A percentile compares a stretch with the other conserved stretches of the same genome.
Evolutionary conservation across 768 basidiomycete genomes (phyloP).

Genomic region (Suillus tomentosus): DNA sequence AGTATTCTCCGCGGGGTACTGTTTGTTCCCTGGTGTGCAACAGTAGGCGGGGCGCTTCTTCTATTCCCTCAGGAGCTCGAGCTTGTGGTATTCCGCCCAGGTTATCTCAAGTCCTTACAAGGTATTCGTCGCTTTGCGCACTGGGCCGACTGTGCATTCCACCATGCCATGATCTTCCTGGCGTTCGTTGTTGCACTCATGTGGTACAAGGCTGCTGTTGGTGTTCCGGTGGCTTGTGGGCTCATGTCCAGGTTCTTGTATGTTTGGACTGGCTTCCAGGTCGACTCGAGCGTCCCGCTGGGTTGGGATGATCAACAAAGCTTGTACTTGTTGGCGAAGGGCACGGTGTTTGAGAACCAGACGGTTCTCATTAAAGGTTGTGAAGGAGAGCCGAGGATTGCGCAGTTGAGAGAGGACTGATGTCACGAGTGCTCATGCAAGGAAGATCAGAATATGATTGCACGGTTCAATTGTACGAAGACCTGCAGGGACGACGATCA

Average conservation of each 20-base stretch:
- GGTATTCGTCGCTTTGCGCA: slow-evolving; percentile 41
- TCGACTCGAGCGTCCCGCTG: slow-evolving; percentile 28
- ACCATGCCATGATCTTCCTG: slow-evolving; percentile 38
- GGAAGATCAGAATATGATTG: not conserved
- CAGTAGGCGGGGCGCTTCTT: slow-evolving; percentile 35
- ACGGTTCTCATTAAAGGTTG: slow-evolving; percentile 7
- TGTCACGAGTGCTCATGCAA: not conserved
- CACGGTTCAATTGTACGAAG: no score
- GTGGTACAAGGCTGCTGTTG: slow-evolving; percentile 24
- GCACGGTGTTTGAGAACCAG: slow-evolving; percentile 14
- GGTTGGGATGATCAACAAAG: slow-evolving; percentile 38
- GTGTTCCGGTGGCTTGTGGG: slow-evolving; percentile 23
- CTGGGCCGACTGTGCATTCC: slow-evolving; percentile 37
- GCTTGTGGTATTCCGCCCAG: slow-evolving; percentile 29
- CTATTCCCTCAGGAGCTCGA: slow-evolving; percentile 32
- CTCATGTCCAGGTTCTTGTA: slow-evolving; percentile 25
- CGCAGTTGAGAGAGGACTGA: not conserved
- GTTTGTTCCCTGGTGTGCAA: slow-evolving; percentile 39
- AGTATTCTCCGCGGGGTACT: slow-evolving; percentile 21
- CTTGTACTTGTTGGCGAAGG: slow-evolving; percentile 33
- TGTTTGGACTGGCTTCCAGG: slow-evolving; percentile 30
- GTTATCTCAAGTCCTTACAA: slow-evolving; percentile 30
- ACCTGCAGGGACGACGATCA: no score
- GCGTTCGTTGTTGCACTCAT: slow-evolving; percentile 20
- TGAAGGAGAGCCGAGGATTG: not conserved